These are phyloP conservation scores for Lasiosphaeria ovina DNA, from an alignment of 495 filamentous ascomycete genomes.

Conservation along the genomic window DNA sequence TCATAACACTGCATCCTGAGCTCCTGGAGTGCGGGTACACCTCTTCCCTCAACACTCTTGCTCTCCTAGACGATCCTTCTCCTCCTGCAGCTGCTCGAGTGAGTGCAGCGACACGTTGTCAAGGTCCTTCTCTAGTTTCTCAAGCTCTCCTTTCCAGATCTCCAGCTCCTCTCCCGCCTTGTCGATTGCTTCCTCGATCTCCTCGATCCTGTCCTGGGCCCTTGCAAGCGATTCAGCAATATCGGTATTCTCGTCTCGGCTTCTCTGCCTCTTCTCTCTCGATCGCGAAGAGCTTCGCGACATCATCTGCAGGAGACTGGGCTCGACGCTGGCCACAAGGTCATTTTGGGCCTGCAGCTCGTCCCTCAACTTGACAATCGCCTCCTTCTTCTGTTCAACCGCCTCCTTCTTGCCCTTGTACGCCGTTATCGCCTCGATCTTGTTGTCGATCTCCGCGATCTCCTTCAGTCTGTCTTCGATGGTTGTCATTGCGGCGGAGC, in stretches of 20 bases:
- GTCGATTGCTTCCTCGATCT: conserved; percentile 5
- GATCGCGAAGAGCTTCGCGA: not conserved
- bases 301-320: not conserved
- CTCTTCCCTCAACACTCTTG: not conserved
- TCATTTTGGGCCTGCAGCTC: not conserved
- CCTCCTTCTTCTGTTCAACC: not conserved
- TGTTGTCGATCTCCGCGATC: not conserved
- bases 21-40: too few species aligned
- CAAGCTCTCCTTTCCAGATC: conserved; percentile 11
- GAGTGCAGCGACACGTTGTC: conserved; percentile 7
- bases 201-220: conserved; percentile 4
- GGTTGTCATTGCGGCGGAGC: not conserved
- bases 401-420: not conserved
- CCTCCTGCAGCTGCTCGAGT: conserved; percentile 9
- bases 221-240: conserved; percentile 3
- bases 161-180: conserved; percentile 9
- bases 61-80: conserved; percentile 8
- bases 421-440: not conserved
- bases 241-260: not conserved
- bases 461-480: not conserved
- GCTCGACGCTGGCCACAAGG: not conserved
- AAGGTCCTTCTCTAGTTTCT: conserved; percentile 10
- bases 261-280: not conserved
- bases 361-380: not conserved
- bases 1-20: too few species aligned